These are phyloP conservation scores for Trametes pubescens DNA, from an alignment of 1,284 basidiomycete species.

Conservation along the genomic window DNA sequence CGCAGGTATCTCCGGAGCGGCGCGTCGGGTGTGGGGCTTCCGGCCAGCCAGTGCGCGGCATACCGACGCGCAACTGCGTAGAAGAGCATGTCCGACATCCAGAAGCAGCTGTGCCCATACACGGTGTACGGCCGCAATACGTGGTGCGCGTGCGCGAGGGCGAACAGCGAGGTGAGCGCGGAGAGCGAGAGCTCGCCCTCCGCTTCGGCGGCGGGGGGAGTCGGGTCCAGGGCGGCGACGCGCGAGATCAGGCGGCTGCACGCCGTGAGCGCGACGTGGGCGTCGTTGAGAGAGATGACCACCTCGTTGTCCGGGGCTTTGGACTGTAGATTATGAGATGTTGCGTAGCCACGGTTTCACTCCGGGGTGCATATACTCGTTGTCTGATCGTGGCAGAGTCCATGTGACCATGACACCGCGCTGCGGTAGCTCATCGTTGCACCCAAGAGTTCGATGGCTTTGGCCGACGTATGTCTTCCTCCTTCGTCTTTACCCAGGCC, in stretches of 20 bases:
- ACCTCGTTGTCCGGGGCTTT: too few relatives aligned
- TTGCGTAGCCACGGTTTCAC: too few relatives aligned
- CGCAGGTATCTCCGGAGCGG: conserved; percentile 12
- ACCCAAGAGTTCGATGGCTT: too few relatives aligned
- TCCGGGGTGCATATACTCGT: too few relatives aligned
- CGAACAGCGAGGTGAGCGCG: conserved; percentile 4
- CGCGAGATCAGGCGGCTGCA: not conserved
- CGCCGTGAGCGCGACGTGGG: not conserved
- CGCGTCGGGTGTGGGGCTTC: not conserved
- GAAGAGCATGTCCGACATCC: conserved; percentile 21
- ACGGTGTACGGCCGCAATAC: conserved; percentile 5
- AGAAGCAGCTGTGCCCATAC: conserved; percentile 17
- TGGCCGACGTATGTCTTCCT: too few relatives aligned
- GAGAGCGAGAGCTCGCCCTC: conserved; percentile 4
- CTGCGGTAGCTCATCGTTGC: too few relatives aligned
- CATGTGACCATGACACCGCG: too few relatives aligned
- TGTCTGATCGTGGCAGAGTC: too few relatives aligned
- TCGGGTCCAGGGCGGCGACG: not conserved
- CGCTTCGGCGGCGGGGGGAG: not conserved
- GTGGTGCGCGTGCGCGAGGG: conserved; percentile 1
- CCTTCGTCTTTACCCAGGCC: too few relatives aligned
- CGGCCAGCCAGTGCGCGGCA: conserved; percentile 5
- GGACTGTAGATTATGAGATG: too few relatives aligned
- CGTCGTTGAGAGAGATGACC: not conserved
- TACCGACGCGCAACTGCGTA: conserved; percentile 9